Conservation (phyloP, 2,329 filamentous ascomycete genomes). For the Aspergillus melleus region DNA sequence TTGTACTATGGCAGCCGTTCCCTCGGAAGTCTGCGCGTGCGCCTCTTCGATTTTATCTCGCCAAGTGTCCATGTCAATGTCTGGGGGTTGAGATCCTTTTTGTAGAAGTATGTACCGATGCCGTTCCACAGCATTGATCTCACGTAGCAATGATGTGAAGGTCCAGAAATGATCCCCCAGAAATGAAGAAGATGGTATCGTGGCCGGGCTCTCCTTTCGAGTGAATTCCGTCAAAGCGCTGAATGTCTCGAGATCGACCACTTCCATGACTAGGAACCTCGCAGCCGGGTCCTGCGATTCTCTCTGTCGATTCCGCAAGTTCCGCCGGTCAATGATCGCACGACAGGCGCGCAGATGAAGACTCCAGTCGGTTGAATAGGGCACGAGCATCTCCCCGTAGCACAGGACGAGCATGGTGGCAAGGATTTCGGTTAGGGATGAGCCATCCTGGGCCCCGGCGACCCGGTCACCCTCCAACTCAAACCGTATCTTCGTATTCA, state of each 20-base stretch:
- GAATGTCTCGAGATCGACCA: conserved; percentile 17
- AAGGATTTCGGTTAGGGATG: conserved; percentile 12
- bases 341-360: conserved; percentile 19
- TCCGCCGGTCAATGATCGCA: conserved; percentile 12
- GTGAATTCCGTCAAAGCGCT: conserved; percentile 10
- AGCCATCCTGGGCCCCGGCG: not conserved
- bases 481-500: conserved; percentile 10
- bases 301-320: not conserved
- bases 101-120: not conserved
- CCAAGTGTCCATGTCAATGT: conserved; percentile 10
- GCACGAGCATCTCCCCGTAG: conserved; percentile 18
- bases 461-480: conserved; percentile 2
- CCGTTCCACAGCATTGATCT: conserved; percentile 15
- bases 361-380: conserved; percentile 16
- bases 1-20: not conserved
- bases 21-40: conserved; percentile 5
- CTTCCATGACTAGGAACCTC: conserved; percentile 18
- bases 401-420: conserved; percentile 17
- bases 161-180: conserved; percentile 9
- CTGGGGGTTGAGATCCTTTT: not conserved
- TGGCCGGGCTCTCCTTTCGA: not conserved
- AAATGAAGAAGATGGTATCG: not conserved
- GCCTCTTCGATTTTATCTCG: conserved; percentile 12
- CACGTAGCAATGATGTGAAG: conserved; percentile 12
- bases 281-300: conserved; percentile 3